Base-by-base conservation (phyloP, 768 basidiomycete species). In the Glaciozyma antarctica region DNA sequence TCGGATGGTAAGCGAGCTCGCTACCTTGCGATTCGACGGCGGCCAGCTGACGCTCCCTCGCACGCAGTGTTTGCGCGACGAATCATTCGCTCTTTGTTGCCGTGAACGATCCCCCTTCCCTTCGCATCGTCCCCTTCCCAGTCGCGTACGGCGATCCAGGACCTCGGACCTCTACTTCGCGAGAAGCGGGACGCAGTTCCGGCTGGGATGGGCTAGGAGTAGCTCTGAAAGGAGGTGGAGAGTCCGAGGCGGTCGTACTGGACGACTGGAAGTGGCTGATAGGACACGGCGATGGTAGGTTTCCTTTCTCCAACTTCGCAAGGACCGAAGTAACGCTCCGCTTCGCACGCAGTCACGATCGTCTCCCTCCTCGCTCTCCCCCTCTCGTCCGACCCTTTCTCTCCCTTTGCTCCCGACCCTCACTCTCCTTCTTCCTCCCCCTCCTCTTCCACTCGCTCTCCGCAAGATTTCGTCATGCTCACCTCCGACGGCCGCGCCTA, bases 401-500 rank as follows among this genome's bases (percentile, higher is more conserved):
- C 22, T 22, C 45, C 58, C 58, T 5, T 41, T n/a, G 15, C 62
- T n/a, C 24, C 53, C 61, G 49, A 12, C 47, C n/a, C 43, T 17
- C 30, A 47, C 22, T 30, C 61, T 7, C 22, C 58, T 15, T 47
- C 61, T 5, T 32, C 9, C 41, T 21, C 53, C 8, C 38, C 61
- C 28, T 38, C 55, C 21, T 1, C 55, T 38, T 43, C 41, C 48
- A 5, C 48, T 32, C 26, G 52, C 32, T 26, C 30, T 24, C 44
- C 47, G 41, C 19, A 60, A 61, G 2, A 54, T 17, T 64, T 62
- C 45, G 22, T 69, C 47, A 38, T 74, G 28, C 41, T 71, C 12
- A 66, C 72, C 5, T 67, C 71, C 3, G 72, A 73, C 61, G 73
- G 73, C 0, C 71, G 73, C 3, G 71, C 70, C 32, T 74, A 74